Percentiles rank a stretch among this genome's conserved stretches.
These are phyloP conservation scores for Xerocomus minutiporus DNA, from an alignment of 1,284 basidiomycete species.

Conservation along the genomic window DNA sequence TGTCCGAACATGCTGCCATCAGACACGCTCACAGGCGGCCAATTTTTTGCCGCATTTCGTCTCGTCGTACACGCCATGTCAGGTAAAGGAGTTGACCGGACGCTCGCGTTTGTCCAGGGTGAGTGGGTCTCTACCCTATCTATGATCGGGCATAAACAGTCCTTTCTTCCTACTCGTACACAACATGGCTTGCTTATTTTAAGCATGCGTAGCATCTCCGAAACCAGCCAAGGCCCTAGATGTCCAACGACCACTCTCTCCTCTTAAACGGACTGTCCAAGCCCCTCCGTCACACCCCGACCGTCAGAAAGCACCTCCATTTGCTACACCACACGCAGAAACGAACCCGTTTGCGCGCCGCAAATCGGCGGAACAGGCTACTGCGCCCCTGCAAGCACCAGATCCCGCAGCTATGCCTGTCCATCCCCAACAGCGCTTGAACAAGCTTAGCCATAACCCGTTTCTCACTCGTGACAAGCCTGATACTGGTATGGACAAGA, in stretches of 20 bases:
- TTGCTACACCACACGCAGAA: conserved; percentile 13
- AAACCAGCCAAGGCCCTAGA: conserved; percentile 8
- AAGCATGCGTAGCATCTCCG: conserved; percentile 18
- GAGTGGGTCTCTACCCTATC: conserved; percentile 14
- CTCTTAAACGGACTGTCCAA: conserved; percentile 18
- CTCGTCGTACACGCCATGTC: conserved; percentile 59
- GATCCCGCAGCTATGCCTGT: conserved; percentile 24
- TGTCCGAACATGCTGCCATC: conserved; percentile 46
- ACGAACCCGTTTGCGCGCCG: conserved; percentile 26
- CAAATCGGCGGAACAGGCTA: conserved; percentile 18
- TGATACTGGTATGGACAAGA: conserved; percentile 10
- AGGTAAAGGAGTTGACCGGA: conserved; percentile 56
- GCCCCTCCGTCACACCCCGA: conserved; percentile 25
- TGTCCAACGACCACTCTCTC: conserved; percentile 13
- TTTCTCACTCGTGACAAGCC: conserved; percentile 28
- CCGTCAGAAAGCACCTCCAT: conserved; percentile 15
- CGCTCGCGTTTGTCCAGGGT: conserved; percentile 71
- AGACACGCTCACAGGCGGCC: conserved; percentile 57
- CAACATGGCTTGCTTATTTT: conserved; percentile 8
- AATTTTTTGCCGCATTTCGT: conserved; percentile 69
- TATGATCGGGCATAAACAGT: neutral
- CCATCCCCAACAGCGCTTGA: conserved; percentile 17
- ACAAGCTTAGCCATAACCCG: conserved; percentile 30
- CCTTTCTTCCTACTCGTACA: neutral
- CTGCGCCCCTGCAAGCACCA: neutral